Percentiles rank a stretch among this genome's conserved stretches.
Evolutionary conservation across 352 stramenopile species (phyloP).

Genomic region (Pythium aphanidermatum): DNA sequence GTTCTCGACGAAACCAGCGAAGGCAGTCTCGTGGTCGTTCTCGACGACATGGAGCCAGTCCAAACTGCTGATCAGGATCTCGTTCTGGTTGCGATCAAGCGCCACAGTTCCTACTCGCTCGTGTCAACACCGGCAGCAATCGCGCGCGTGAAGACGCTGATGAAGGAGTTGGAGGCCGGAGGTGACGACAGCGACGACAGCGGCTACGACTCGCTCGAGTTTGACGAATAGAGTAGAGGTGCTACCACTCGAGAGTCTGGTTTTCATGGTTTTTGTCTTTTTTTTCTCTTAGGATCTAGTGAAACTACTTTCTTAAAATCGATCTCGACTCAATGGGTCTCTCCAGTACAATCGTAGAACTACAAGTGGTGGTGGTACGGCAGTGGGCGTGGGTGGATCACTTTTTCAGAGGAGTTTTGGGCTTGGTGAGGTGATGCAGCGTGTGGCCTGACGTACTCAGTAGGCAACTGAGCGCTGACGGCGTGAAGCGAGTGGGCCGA

Average conservation of each 20-base stretch:
- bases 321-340: background rate
- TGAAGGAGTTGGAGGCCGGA: constrained; percentile 60
- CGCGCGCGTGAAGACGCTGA: constrained; percentile 58
- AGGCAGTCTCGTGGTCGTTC: constrained; percentile 53
- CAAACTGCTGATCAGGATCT: constrained; percentile 73
- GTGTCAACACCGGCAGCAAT: constrained; percentile 51
- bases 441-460: constrained; percentile 62
- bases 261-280: constrained; percentile 12
- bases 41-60: constrained; percentile 77
- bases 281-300: constrained; percentile 1
- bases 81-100: constrained; percentile 51
- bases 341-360: constrained; percentile 15
- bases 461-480: constrained; percentile 75
- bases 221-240: constrained; percentile 35
- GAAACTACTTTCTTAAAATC: constrained; percentile 8
- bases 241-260: no score
- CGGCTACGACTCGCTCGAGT: constrained; percentile 77
- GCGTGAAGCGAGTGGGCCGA: constrained; percentile 62
- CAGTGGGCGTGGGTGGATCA: background rate
- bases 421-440: constrained; percentile 9
- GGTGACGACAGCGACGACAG: constrained; percentile 55
- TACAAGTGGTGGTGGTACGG: constrained; percentile 9
- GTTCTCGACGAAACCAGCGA: constrained; percentile 47
- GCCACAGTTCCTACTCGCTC: constrained; percentile 76
- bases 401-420: background rate